Conservation (phyloP, 2,329 filamentous ascomycete species). For the Apiospora pterosperma region DNA sequence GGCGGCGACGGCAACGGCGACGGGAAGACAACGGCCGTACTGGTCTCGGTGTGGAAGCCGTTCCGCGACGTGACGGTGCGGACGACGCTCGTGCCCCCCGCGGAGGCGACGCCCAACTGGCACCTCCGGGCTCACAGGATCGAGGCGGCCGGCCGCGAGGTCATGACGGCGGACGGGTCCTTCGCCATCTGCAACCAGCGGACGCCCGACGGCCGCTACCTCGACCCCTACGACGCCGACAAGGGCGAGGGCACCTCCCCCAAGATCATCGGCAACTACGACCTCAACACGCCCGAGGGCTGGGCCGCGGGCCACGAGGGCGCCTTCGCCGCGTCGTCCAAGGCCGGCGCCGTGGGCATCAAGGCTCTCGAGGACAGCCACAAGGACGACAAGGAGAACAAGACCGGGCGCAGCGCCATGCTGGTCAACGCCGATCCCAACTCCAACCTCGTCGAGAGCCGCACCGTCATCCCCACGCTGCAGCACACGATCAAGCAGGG, state of each 20-base stretch:
- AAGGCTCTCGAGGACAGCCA: slow-evolving; percentile 49
- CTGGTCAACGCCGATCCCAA: slow-evolving; percentile 76
- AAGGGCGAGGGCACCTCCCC: slow-evolving; percentile 49
- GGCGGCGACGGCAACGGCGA: slow-evolving; percentile 31
- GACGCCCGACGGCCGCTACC: slow-evolving; percentile 43
- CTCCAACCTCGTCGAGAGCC: slow-evolving; percentile 69
- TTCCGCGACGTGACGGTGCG: slow-evolving; percentile 65
- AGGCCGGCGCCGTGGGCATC: slow-evolving; percentile 53
- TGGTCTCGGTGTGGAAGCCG: slow-evolving; percentile 69
- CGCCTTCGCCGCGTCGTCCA: slow-evolving; percentile 50
- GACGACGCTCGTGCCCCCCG: slow-evolving; percentile 63
- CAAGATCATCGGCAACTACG: slow-evolving; percentile 59
- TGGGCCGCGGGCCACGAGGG: slow-evolving; percentile 47
- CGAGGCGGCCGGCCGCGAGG: slow-evolving; percentile 48
- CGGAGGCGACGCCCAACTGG: slow-evolving; percentile 60
- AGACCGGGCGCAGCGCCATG: slow-evolving; percentile 50
- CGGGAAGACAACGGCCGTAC: slow-evolving; percentile 40
- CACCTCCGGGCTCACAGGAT: slow-evolving; percentile 65
- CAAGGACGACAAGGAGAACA: too few relatives aligned
- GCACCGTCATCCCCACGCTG: slow-evolving; percentile 69
- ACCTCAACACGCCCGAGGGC: slow-evolving; percentile 50
- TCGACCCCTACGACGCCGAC: slow-evolving; percentile 45
- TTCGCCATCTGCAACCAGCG: slow-evolving; percentile 65
- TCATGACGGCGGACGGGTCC: slow-evolving; percentile 71
- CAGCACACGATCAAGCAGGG: slow-evolving; percentile 57